These are phyloP conservation scores for Secale cereale DNA, from an alignment of 176 grass and related monocot genomes.

Conservation along the genomic window DNA sequence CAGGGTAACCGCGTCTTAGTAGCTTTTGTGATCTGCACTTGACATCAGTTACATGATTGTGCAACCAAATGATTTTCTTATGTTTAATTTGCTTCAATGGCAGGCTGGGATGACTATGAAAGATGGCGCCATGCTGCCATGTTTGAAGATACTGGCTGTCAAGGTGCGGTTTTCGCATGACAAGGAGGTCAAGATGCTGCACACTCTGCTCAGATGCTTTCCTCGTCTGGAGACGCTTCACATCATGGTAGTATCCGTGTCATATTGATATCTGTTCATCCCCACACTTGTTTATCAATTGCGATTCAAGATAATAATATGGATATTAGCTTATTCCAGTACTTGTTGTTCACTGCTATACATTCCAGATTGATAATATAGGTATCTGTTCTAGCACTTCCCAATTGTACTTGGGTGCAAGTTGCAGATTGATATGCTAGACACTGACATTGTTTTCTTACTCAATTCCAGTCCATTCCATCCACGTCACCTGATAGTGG, in stretches of 20 bases:
- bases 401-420: neutral
- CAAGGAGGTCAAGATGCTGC: constrained; percentile 20
- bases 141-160: constrained; percentile 21
- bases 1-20: neutral
- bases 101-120: constrained; percentile 15
- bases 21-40: neutral
- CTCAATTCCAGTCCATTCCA: neutral
- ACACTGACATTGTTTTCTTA: neutral
- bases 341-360: neutral
- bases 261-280: neutral
- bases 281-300: neutral
- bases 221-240: constrained; percentile 31
- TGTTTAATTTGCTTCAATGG: neutral
- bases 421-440: neutral
- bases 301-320: neutral
- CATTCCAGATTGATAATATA: neutral
- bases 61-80: neutral
- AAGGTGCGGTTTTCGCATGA: constrained; percentile 16
- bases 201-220: constrained; percentile 27
- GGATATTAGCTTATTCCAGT: neutral
- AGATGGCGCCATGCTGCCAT: neutral
- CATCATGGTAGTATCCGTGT: neutral
- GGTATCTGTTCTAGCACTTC: neutral
- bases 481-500: neutral
- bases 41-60: neutral